Conservation (phyloP, 495 filamentous ascomycete genomes). For the Staphylotrichum tortipilum region DNA sequence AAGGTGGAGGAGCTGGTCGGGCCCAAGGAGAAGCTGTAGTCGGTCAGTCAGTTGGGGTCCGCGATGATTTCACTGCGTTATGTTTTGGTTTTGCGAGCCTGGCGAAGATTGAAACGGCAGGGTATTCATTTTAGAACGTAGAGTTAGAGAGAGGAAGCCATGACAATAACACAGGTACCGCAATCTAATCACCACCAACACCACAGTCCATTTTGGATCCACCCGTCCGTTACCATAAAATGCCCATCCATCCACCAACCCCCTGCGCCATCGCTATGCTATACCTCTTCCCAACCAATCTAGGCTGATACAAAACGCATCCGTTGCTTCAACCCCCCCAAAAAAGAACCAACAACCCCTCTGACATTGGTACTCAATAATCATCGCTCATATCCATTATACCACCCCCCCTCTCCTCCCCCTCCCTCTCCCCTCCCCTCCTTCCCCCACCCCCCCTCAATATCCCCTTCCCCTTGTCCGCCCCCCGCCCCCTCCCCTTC, state of each 20-base stretch:
- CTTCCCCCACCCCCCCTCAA: constrained; percentile 1
- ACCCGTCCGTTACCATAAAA: background rate
- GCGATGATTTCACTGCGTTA: too few relatives aligned
- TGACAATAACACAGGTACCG: too few relatives aligned
- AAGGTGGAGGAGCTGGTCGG: constrained; percentile 58
- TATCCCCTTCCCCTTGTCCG: constrained; percentile 22
- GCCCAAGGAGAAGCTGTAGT: constrained; percentile 24
- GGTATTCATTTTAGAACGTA: background rate
- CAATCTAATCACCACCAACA: background rate
- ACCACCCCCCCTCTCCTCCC: constrained; percentile 2
- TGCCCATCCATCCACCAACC: too few relatives aligned
- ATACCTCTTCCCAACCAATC: constrained; percentile 9
- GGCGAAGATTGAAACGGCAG: too few relatives aligned
- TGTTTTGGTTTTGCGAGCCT: too few relatives aligned
- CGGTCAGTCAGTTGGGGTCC: too few relatives aligned
- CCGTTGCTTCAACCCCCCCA: too few relatives aligned
- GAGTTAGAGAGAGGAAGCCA: background rate
- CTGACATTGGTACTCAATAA: constrained; percentile 2
- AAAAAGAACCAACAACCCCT: too few relatives aligned
- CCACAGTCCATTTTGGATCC: background rate
- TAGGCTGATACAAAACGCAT: constrained; percentile 3
- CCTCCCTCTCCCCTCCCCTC: background rate
- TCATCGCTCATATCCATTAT: constrained; percentile 24
- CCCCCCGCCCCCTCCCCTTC: background rate
- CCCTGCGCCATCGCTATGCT: constrained; percentile 14